These are phyloP conservation scores for Ophiostoma montium DNA, from an alignment of 2,329 filamentous ascomycete species.

Conservation along the genomic window DNA sequence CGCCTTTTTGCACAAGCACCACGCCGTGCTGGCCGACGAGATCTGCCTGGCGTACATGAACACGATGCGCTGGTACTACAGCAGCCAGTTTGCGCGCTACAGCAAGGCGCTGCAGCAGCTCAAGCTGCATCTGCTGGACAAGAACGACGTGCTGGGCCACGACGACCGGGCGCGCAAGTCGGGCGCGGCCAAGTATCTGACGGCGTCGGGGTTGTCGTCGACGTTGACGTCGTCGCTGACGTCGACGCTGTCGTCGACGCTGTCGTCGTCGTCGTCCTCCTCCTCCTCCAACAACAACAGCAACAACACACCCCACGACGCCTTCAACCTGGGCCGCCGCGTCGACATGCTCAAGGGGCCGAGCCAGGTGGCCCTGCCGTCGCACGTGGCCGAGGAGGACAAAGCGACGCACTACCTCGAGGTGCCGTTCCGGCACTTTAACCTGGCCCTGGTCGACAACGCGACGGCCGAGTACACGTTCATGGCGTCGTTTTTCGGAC, in stretches of 20 bases:
- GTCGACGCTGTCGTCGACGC: neutral
- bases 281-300: neutral
- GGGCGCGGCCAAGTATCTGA: conserved; percentile 24
- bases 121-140: conserved; percentile 70
- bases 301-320: conserved; percentile 48
- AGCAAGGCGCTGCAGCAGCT: conserved; percentile 71
- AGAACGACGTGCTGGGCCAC: conserved; percentile 67
- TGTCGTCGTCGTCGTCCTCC: neutral
- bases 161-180: conserved; percentile 42
- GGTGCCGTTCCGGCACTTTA: conserved; percentile 84
- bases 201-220: too few species aligned
- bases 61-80: conserved; percentile 98
- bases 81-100: conserved; percentile 82
- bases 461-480: conserved; percentile 92
- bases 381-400: conserved; percentile 85
- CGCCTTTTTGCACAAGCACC: conserved; percentile 69
- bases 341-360: conserved; percentile 66
- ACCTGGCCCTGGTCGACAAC: conserved; percentile 86
- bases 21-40: conserved; percentile 72
- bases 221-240: neutral
- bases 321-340: conserved; percentile 77
- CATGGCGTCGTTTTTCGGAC: conserved; percentile 76
- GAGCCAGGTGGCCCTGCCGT: conserved; percentile 64
- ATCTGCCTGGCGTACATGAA: conserved; percentile 91
- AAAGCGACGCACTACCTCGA: conserved; percentile 70